A percentile compares a stretch with the other conserved stretches of the same genome.
phyloP scores from a whole-genome alignment of 768 basidiomycete genomes.

The Mycena rebaudengoi region DNA sequence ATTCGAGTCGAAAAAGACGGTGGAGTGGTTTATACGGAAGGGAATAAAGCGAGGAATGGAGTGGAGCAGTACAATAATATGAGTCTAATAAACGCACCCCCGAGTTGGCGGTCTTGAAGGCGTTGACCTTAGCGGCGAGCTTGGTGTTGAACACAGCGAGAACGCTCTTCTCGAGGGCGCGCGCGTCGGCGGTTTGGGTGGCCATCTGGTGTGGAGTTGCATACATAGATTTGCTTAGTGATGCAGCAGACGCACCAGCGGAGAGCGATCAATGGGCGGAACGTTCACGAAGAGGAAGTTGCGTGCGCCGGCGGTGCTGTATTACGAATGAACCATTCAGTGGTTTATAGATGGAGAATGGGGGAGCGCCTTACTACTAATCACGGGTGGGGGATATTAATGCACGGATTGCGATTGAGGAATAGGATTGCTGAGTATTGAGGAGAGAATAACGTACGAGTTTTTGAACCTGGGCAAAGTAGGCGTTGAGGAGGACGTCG shows the following conservation, averaged over 20 bases:
- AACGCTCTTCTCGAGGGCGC: constrained; percentile 52
- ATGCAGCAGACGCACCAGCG: constrained; percentile 39
- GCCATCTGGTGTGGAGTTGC: constrained; percentile 64
- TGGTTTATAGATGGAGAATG: not conserved
- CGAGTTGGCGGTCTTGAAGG: constrained; percentile 52
- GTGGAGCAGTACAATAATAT: not conserved
- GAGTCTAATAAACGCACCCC: constrained; percentile 44
- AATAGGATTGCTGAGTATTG: not conserved
- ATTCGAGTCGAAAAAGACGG: not conserved
- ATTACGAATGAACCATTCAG: not conserved
- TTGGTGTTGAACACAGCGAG: constrained; percentile 62
- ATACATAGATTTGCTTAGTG: too few relatives aligned
- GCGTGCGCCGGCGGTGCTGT: constrained; percentile 61
- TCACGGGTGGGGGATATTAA: too few relatives aligned
- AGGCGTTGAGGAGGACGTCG: constrained; percentile 54
- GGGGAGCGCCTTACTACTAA: constrained; percentile 39
- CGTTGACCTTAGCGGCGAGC: constrained; percentile 47
- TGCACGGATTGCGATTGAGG: too few relatives aligned
- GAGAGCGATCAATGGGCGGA: constrained; percentile 52
- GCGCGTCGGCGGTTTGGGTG: constrained; percentile 47
- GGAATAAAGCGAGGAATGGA: too few relatives aligned
- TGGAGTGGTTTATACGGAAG: not conserved
- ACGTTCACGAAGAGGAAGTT: constrained; percentile 60
- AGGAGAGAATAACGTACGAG: constrained; percentile 43
- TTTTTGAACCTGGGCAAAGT: constrained; percentile 60